phyloP scores from a whole-genome alignment of 2,329 filamentous ascomycete species.

The Pseudogymnoascus sp. region DNA sequence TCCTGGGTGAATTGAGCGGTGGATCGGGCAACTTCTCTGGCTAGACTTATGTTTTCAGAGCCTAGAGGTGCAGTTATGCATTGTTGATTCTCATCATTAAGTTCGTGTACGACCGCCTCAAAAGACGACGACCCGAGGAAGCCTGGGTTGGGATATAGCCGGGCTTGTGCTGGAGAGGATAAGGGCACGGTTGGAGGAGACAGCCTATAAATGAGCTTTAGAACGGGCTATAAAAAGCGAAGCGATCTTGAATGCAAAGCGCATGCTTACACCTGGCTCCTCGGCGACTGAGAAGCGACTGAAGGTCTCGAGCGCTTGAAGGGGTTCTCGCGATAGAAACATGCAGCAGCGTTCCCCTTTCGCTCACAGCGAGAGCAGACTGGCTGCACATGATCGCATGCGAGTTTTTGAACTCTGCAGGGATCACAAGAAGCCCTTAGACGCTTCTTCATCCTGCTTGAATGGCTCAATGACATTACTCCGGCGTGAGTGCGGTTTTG shows the following conservation, averaged over 20 bases:
- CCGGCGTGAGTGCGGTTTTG: not conserved
- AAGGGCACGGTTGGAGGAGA: not conserved
- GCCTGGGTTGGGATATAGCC: not conserved
- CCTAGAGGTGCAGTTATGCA: not conserved
- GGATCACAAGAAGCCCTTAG: not conserved
- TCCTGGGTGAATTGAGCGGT: not conserved
- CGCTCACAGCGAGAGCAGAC: not conserved
- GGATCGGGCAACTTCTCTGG: not conserved
- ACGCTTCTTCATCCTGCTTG: not conserved
- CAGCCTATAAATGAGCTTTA: not conserved
- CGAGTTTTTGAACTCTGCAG: not conserved
- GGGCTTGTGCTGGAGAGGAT: not conserved
- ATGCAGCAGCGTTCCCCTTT: not conserved
- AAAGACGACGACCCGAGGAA: not conserved
- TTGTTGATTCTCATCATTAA: not conserved
- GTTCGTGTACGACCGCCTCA: not conserved
- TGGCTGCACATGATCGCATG: slow-evolving; percentile 1
- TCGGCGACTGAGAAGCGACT: not conserved
- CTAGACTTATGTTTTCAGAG: not conserved
- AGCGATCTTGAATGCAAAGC: not conserved
- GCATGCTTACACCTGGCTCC: not conserved
- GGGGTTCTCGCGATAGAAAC: not conserved
- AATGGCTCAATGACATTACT: not conserved
- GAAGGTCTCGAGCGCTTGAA: not conserved
- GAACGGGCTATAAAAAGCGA: not conserved